These are phyloP conservation scores for Lactarius psammicola DNA, from an alignment of 768 basidiomycete species.

Conservation along the genomic window DNA sequence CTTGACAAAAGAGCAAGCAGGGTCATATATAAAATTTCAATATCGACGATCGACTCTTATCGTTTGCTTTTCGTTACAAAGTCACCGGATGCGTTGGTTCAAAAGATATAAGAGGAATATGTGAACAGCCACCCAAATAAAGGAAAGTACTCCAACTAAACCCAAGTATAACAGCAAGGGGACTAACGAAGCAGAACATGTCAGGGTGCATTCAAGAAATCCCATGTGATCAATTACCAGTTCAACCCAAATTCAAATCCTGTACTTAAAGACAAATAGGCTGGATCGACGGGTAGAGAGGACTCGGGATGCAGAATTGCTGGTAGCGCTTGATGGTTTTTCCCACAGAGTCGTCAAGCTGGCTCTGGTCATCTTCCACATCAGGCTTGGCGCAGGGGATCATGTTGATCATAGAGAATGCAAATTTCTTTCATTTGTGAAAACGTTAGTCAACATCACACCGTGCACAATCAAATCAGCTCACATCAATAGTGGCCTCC, in stretches of 20 bases:
- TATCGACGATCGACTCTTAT: background rate
- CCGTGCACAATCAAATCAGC: background rate
- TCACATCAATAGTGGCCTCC: background rate
- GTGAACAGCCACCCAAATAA: background rate
- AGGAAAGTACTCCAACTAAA: too few relatives aligned
- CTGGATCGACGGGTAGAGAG: background rate
- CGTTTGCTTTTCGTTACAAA: too few relatives aligned
- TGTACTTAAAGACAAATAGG: background rate
- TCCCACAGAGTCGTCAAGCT: background rate
- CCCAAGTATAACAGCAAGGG: background rate
- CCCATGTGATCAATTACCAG: background rate
- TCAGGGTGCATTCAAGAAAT: too few relatives aligned
- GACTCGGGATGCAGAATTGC: background rate
- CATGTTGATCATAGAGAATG: background rate
- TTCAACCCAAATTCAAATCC: background rate
- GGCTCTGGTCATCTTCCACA: background rate
- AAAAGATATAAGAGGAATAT: background rate
- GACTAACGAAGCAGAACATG: background rate
- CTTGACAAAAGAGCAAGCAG: background rate
- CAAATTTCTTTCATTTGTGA: background rate
- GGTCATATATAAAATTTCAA: background rate
- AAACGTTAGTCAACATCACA: background rate
- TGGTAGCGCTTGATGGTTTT: background rate
- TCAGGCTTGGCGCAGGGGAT: background rate
- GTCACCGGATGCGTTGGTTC: background rate